Evolutionary conservation across 2,329 filamentous ascomycete genomes (phyloP), one percentile per base, ranked within the genome.

Genomic region (Arthrobotrys sinensis): DNA sequence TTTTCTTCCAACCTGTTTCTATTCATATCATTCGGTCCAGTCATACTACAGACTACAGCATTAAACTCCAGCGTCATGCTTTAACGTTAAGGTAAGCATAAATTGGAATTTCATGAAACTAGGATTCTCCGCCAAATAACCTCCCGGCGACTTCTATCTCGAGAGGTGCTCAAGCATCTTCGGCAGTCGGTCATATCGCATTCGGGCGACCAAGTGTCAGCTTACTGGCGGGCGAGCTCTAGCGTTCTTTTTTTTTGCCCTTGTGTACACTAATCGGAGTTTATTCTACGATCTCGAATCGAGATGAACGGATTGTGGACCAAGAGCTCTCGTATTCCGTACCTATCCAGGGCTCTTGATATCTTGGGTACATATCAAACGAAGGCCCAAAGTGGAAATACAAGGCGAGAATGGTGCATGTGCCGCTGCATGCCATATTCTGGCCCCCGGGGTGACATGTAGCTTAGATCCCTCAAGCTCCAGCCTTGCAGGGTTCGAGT

Each of bases 181-280:
- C 73, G 73, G 73, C 73, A 77, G 73, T 77, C 73, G 45, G 66
- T 50, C 46, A 60, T 57, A 28, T 67, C 24, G 24, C 43, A 36
- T 40, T 60, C 55, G 55, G 19, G 34, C 60, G 46, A 28, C 2
- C 2, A 28, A 48, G 48, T 64, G 73, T 77, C 66, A 77, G 73
- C 73, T 77, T 69, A 77, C 73, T 57, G 55, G 66, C 65, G 73
- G 55, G 66, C 65, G 73, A 77, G 73, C 73, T 69, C 73, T 46
- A 46, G 73, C 66, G 38, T 55, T 64, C 53, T 57, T 57, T 34
- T 38, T 50, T 57, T 57, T 67, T 24, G 32, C 19, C 36, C 52
- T 64, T 40, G 53, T 43, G 8, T 24, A 48, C 48, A 66, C 69
- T 73, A 73, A 73, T 70, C 73, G 73, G 60, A 62, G 66, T 62